Base-by-base conservation (phyloP, 2,329 filamentous ascomycete species). In the Phoma sp. region DNA sequence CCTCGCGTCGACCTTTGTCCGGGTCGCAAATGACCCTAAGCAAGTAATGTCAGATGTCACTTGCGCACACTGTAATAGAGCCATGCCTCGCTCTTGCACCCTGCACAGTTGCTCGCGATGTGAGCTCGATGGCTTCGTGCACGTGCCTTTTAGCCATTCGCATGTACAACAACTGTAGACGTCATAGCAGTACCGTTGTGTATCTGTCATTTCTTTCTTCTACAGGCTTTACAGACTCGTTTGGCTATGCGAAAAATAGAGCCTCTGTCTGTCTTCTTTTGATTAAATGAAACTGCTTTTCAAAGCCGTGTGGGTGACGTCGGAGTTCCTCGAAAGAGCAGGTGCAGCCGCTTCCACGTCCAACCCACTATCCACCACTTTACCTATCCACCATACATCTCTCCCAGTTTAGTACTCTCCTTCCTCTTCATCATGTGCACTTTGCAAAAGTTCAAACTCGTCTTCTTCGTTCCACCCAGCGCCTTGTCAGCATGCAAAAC, bases 381-480 rank as follows among this genome's bases (percentile, higher is more conserved):
- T 20, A 6, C 23, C 20, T 23, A 17, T n/a, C 40, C 29, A 33
- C 14, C 12, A 10, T 5, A n/a, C 2, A 25, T 11, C 18, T 7
- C 20, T 6, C n/a, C 5, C 14, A 9, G 2, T 7, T 33, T n/a
- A 17, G 4, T 5, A 15, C 17, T 30, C 5, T 17, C n/a, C 2
- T 4, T 23, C 5, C 14, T 2, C 7, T 12, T 4, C 25, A 42
- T 6, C 18, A 53, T 53, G 51, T 53, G 45, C 28, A 53, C 51
- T 33, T 39, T 65, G 33, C 58, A 64, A 20, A 71, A 67, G 46
- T 75, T 69, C 71, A 81, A 80, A 60, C 72, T 81, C 25, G 57
- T 80, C 60, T 81, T 80, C 69, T 79, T 75, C 67, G 68, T 73
- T 6, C 79, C 79, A 9, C 67, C 68, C 14, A 47, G 71, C 25